Evolutionary conservation across 164 flowering plant genomes (phyloP), one percentile per base, ranked within the genome.

Genomic region (Aristolochia californica): DNA sequence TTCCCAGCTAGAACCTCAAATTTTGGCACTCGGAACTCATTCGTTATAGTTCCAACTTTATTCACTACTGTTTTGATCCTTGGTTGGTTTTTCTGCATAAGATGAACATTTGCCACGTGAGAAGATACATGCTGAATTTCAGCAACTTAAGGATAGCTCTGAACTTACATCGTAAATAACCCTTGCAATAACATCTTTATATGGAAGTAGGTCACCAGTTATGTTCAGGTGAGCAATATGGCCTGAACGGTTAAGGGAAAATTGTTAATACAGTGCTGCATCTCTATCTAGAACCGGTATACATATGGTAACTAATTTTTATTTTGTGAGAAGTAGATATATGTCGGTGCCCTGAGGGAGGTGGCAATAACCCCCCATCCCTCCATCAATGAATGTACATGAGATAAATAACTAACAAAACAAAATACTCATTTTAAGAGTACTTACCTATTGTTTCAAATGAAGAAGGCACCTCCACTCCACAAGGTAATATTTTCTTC

Each of bases 361-460:
- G n/a, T n/a, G n/a, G n/a, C n/a, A n/a, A n/a, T n/a, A n/a, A n/a
- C n/a, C n/a, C n/a, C n/a, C n/a, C n/a, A n/a, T n/a, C n/a, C n/a
- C n/a, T n/a, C n/a, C n/a, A n/a, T n/a, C n/a, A n/a, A n/a, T n/a
- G n/a, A n/a, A n/a, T n/a, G n/a, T n/a, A n/a, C n/a, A n/a, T n/a
- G n/a, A n/a, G n/a, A n/a, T n/a, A n/a, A n/a, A n/a, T n/a, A n/a
- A n/a, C n/a, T n/a, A 34, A 20, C 11, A 24, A 12, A 18, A 18
- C 22, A 5, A 9, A 21, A 10, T n/a, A 3, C 23, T 30, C 11
- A 44, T 30, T 30, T 8, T 43, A 55, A 30, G 38, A 70, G 67
- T 71, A 85, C 97, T 87, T 81, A 94, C 80, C 99, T 83, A 94
- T 82, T 64, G 99, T 90, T 72, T 90, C 99, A 77, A 94, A 94